Evolutionary conservation across 1,284 basidiomycete genomes (phyloP).

Genomic region (Testicularia cyperi): DNA sequence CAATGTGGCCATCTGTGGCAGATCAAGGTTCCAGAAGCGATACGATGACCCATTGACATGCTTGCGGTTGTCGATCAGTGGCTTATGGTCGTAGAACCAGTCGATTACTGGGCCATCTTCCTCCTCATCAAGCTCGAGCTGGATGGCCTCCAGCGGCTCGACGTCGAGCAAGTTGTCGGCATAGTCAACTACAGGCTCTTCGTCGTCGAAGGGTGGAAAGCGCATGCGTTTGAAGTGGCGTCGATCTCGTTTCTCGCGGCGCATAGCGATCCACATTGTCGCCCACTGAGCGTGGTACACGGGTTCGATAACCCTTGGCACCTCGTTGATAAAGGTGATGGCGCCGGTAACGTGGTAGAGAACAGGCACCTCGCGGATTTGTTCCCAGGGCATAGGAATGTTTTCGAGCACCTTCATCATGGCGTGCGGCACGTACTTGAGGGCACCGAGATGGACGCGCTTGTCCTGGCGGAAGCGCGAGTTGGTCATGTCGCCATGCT

Average conservation of each 20-base stretch:
- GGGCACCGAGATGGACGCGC: slow-evolving; percentile 93
- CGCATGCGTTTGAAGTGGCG: slow-evolving; percentile 99
- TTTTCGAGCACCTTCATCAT: slow-evolving; percentile 99
- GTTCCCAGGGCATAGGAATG: slow-evolving; percentile 97
- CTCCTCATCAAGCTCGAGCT: slow-evolving; percentile 89
- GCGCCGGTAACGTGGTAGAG: slow-evolving; percentile 82
- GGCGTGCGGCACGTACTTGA: slow-evolving; percentile 98
- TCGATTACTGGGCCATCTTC: slow-evolving; percentile 93
- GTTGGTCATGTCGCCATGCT: slow-evolving; percentile 61
- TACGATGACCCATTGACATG: slow-evolving; percentile 89
- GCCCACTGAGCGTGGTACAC: slow-evolving; percentile 99
- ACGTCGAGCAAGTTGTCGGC: slow-evolving; percentile 94
- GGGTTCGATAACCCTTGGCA: slow-evolving; percentile 93
- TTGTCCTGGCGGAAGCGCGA: slow-evolving; percentile 90
- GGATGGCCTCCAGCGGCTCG: slow-evolving; percentile 95
- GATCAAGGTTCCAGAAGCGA: slow-evolving; percentile 84
- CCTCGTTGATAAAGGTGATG: slow-evolving; percentile 98
- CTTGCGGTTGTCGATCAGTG: slow-evolving; percentile 77
- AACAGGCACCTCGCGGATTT: slow-evolving; percentile 62
- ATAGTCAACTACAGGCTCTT: slow-evolving; percentile 70
- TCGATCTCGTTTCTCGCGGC: slow-evolving; percentile 96
- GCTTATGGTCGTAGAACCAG: slow-evolving; percentile 99
- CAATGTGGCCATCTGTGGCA: slow-evolving; percentile 93
- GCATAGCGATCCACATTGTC: slow-evolving; percentile 99
- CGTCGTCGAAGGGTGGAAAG: slow-evolving; percentile 99